Base-by-base conservation (phyloP, 805 yeast genomes). In the Candida peoriensis region DNA sequence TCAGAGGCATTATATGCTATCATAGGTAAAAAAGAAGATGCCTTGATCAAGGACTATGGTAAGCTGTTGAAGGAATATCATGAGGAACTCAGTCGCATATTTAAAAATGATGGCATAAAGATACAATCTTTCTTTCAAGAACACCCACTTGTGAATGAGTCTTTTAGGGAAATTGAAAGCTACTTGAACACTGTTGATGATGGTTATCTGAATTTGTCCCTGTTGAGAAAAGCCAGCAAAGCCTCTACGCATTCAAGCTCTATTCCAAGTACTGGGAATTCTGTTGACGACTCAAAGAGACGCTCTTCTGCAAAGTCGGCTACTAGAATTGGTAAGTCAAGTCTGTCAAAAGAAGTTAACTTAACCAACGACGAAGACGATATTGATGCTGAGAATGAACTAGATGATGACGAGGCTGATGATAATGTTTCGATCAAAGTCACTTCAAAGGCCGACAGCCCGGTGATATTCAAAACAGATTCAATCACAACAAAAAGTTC, bases 1-100 rank as follows among this genome's bases (percentile, higher is more conserved):
- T 61, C 76, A 32, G 93, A 84, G 50, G 76, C 76, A 0, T 57
- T 83, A 33, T 83, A 76, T 54, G 81, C 85, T 3, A 70, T 81
- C 10, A 69, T 83, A 38, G 84, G 85, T 3, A 66, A 77, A 41
- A 80, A 80, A 39, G 93, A 82, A 49, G 69, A 70, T 8, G 64
- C 66, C 15, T 31, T 67, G 22, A 49, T 49, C 31, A 47, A 55
- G 20, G 48, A 46, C 7, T 58, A 55, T 35, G 49, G 51, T 21
- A 33, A 54, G 2, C 27, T 63, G 24, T 36, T 54, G 6, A 40
- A 34, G 11, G 47, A 50, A 2, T 58, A 60, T 30, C 44, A 50
- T 2, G 37, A 34, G 6, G 50, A 44, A 30, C 44, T 60, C 1
- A 32, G 43, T 2, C 37, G 30, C 3, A 36, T 50, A 12, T 54